A percentile compares a stretch with the other conserved stretches of the same genome.
Conservation (phyloP, 805 yeast genomes). For the Yarrowia sp. region DNA sequence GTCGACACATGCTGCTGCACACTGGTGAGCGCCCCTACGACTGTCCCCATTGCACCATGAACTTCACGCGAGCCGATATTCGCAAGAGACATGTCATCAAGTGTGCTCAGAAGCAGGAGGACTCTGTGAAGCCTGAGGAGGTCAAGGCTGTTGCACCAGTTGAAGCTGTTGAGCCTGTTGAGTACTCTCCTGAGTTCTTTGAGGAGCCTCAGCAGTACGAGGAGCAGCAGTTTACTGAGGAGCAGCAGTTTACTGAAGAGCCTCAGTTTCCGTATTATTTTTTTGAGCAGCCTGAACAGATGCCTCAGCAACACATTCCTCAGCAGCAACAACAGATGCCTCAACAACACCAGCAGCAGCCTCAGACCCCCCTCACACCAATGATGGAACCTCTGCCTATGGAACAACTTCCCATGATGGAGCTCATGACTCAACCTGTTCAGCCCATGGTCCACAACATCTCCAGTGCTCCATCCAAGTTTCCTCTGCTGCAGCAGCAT, state of each 20-base stretch:
- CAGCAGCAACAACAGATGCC: not conserved
- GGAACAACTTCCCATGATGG: not conserved
- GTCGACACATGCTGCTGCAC: constrained; percentile 77
- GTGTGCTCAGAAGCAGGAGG: constrained; percentile 30
- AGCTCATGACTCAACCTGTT: not conserved
- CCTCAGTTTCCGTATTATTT: constrained; percentile 9
- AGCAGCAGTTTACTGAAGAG: not conserved
- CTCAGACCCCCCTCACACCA: not conserved
- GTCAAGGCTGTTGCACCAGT: not conserved
- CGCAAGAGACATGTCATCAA: constrained; percentile 59
- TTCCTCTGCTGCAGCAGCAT: constrained; percentile 11
- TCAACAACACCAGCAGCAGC: not conserved
- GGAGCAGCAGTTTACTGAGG: not conserved
- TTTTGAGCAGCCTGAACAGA: not conserved
- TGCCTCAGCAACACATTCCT: not conserved
- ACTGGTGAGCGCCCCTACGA: constrained; percentile 84
- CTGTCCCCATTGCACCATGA: constrained; percentile 67
- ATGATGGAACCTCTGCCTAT: not conserved
- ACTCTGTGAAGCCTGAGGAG: not conserved
- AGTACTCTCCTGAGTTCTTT: not conserved
- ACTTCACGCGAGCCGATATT: constrained; percentile 72
- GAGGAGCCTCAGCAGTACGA: not conserved
- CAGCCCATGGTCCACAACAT: not conserved
- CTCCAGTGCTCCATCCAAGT: not conserved
- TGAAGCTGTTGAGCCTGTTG: not conserved